Base-by-base conservation (phyloP, 768 basidiomycete genomes). In the Psilocybe subaeruginosa region DNA sequence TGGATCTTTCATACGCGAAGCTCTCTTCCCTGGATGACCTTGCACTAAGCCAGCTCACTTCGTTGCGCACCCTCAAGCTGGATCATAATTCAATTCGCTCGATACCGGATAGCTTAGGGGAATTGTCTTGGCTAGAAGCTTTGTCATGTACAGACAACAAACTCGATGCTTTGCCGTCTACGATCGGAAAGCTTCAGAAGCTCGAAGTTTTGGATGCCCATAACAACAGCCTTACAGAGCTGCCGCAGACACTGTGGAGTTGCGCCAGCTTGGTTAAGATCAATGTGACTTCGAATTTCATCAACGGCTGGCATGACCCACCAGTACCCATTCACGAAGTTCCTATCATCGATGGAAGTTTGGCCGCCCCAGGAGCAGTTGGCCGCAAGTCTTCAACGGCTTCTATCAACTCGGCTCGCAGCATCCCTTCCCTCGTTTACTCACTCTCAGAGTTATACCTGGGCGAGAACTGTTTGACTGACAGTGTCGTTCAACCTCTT, bases 61-160 rank as follows among this genome's bases (percentile, higher is more conserved):
- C 87, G 14, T 86, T 99, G 43, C 81, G 84, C 46, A 76, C 78
- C 2, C 82, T 99, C 45, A 85, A 85, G 59, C 80, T 99, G 56
- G 89, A 96, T 71, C 87, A 93, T 77, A 99, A 99, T 74, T 82
- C 89, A 37, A 89, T 99, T 69, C 89, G 88, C 4, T 78, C 85
- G 8, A 84, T 99, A 19, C 95, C 97, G 0, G 88, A 95, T n/a
- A 84, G 86, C 29, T 76, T 99, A 8, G 92, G 91, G 49, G 83
- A 88, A 19, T 85, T 99, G 45, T 76, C 73, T 27, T 83, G 83
- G 60, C 85, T 99, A 35, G 80, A 88, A 66, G 79, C 77, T 0
- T 83, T 99, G 6, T 91, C 91, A 9, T 93, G 93, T 70, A 92
- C 93, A n/a, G 93, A 98, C 73, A 99, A 99, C 76, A 84, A 89